Percentiles rank a stretch among this genome's conserved stretches.
Evolutionary conservation across 2,329 filamentous ascomycete genomes (phyloP).

Genomic region (Pestalotiopsis sp.): DNA sequence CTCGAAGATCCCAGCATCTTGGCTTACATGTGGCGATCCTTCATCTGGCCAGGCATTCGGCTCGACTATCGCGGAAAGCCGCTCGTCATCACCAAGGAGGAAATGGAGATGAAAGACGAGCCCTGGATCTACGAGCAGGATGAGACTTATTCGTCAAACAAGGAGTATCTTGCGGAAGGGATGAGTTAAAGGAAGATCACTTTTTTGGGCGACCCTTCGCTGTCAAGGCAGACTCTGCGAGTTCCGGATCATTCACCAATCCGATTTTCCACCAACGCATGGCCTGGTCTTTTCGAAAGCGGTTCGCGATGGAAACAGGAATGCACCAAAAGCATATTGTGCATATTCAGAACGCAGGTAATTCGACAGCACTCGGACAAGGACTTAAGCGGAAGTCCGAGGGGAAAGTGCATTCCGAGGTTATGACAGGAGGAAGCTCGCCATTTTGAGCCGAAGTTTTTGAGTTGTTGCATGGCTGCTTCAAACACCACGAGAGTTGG

Average conservation of each 20-base stretch:
- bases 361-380: too few species aligned
- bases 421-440: too few species aligned
- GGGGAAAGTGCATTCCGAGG: too few species aligned
- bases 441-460: too few species aligned
- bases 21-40: slow-evolving; percentile 17
- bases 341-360: too few species aligned
- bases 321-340: background rate
- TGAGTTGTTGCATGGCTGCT: too few species aligned
- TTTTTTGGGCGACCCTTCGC: background rate
- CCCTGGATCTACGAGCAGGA: slow-evolving; percentile 16
- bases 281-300: background rate
- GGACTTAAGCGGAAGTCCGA: too few species aligned
- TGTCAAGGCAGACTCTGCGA: background rate
- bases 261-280: background rate
- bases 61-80: slow-evolving; percentile 16
- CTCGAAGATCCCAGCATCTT: slow-evolving; percentile 17
- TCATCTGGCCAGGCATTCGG: slow-evolving; percentile 16
- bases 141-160: slow-evolving; percentile 16
- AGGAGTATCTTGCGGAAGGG: slow-evolving; percentile 14
- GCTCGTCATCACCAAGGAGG: slow-evolving; percentile 16
- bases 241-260: background rate
- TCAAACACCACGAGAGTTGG: too few species aligned
- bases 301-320: background rate
- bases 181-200: slow-evolving; percentile 12
- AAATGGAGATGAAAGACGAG: slow-evolving; percentile 18